Percentiles rank a stretch among this genome's conserved stretches.
phyloP scores from a whole-genome alignment of 345 rosid genomes.

The Leavenworthia alabamica region DNA sequence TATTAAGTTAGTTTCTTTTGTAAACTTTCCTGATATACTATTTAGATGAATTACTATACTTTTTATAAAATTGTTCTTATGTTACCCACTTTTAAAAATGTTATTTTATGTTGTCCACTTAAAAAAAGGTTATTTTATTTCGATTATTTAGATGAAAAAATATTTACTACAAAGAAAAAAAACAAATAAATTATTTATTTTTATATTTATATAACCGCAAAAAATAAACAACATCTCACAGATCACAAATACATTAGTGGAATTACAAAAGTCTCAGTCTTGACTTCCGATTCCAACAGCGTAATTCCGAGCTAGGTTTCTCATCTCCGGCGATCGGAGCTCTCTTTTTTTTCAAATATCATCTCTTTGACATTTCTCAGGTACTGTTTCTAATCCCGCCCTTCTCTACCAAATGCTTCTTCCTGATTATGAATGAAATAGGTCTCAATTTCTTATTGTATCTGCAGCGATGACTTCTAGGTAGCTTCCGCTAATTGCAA shows the following conservation, averaged over 20 bases:
- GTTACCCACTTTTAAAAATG: no score
- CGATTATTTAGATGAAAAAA: not conserved
- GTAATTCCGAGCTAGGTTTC: conserved; percentile 17
- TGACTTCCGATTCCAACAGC: conserved; percentile 11
- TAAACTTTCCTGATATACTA: not conserved
- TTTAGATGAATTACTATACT: no score
- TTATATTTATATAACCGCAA: no score
- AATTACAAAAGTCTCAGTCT: conserved; percentile 2
- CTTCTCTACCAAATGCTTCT: not conserved
- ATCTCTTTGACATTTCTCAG: not conserved
- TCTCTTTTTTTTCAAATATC: not conserved
- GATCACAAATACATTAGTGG: not conserved
- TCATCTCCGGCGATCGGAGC: conserved; percentile 16
- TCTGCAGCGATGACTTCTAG: conserved; percentile 13
- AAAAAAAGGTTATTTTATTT: no score
- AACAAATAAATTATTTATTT: not conserved
- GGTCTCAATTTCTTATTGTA: not conserved
- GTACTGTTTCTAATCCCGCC: not conserved
- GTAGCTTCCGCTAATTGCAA: conserved; percentile 16
- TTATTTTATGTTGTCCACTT: no score
- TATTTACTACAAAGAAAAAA: not conserved
- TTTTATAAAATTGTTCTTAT: no score
- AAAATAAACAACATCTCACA: not conserved
- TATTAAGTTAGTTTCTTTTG: not conserved
- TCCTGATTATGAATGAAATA: conserved; percentile 2